phyloP scores from a whole-genome alignment of 768 basidiomycete species.

The Pulveroboletus sp. region DNA sequence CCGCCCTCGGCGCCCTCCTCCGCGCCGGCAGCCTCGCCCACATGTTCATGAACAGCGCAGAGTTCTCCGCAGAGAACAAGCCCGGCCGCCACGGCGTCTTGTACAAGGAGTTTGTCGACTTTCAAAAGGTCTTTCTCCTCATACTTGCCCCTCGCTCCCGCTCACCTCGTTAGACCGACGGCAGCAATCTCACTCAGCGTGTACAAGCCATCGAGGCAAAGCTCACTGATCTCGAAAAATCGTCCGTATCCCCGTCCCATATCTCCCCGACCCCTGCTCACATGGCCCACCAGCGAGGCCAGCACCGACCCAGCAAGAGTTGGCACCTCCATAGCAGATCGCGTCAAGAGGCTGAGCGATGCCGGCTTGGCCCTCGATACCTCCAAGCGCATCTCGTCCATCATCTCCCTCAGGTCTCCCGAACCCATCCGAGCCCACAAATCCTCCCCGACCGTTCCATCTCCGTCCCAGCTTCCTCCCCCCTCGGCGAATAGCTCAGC shows the following conservation, averaged over 20 bases:
- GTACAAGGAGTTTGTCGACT: constrained; percentile 60
- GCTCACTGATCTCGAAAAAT: constrained; percentile 44
- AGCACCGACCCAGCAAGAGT: constrained; percentile 34
- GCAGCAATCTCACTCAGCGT: constrained; percentile 35
- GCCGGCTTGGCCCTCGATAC: constrained; percentile 62
- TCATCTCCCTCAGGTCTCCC: constrained; percentile 29
- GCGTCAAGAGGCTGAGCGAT: constrained; percentile 69
- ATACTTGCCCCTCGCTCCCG: constrained; percentile 9
- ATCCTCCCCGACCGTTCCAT: constrained; percentile 36
- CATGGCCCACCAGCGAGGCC: constrained; percentile 10
- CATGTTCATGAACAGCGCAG: constrained; percentile 56
- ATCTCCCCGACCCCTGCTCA: constrained; percentile 11
- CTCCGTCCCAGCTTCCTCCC: constrained; percentile 21
- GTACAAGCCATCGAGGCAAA: constrained; percentile 44
- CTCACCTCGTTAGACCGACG: constrained; percentile 34
- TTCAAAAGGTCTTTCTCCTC: constrained; percentile 52
- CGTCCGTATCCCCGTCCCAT: constrained; percentile 5
- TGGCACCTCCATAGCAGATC: constrained; percentile 76
- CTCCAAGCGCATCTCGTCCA: constrained; percentile 43
- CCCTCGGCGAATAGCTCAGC: constrained; percentile 30
- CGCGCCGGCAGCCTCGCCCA: constrained; percentile 57
- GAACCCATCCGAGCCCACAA: constrained; percentile 35
- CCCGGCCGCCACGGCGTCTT: constrained; percentile 51
- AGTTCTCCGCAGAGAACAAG: constrained; percentile 48
- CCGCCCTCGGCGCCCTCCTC: constrained; percentile 56